Evolutionary conservation across 2,329 filamentous ascomycete species (phyloP).

Genomic region (Bretziella fagacearum): DNA sequence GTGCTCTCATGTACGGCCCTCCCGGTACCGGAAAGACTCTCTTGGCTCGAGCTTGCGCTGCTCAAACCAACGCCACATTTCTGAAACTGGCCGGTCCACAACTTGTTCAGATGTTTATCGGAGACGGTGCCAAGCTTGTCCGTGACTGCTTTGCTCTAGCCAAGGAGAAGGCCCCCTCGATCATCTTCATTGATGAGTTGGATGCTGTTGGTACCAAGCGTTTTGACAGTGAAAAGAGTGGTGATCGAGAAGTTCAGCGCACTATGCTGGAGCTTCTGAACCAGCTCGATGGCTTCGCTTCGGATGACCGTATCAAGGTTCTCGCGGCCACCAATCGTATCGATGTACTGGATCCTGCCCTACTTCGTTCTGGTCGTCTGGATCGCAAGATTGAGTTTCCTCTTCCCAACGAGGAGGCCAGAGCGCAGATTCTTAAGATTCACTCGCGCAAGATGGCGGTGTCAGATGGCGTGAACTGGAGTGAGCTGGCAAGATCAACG

Average conservation of each 20-base stretch:
- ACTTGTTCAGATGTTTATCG: conserved; percentile 98
- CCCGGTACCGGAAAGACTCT: conserved; percentile 83
- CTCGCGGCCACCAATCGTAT: conserved; percentile 88
- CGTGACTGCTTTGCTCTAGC: conserved; percentile 94
- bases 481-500: conserved; percentile 84
- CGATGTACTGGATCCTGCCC: conserved; percentile 79
- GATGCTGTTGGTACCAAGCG: conserved; percentile 98
- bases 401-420: conserved; percentile 89
- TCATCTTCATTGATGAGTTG: conserved; percentile 98
- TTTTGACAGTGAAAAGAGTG: conserved; percentile 96
- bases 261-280: conserved; percentile 98
- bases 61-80: conserved; percentile 96
- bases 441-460: conserved; percentile 98
- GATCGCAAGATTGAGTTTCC: conserved; percentile 98
- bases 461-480: conserved; percentile 85
- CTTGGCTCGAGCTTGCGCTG: conserved; percentile 85
- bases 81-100: conserved; percentile 95
- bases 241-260: conserved; percentile 92
- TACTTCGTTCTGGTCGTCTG: conserved; percentile 79
- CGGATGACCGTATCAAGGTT: conserved; percentile 92
- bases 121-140: conserved; percentile 93
- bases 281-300: conserved; percentile 94
- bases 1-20: conserved; percentile 94
- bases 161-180: conserved; percentile 96
- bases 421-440: conserved; percentile 92